phyloP scores from a whole-genome alignment of 2,329 filamentous ascomycete genomes.

The Talaromyces sp. region DNA sequence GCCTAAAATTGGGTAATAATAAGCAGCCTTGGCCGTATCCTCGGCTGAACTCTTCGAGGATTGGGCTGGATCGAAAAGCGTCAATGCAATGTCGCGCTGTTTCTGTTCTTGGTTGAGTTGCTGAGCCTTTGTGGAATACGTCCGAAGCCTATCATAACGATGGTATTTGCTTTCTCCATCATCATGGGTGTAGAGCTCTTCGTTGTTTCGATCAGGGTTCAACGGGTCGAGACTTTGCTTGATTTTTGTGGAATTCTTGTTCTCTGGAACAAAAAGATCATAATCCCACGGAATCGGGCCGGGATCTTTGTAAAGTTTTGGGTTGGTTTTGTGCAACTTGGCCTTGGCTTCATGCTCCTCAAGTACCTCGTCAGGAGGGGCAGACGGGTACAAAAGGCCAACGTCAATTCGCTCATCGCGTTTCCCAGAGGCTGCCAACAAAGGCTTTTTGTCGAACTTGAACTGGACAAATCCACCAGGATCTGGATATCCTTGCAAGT shows the following conservation, averaged over 20 bases:
- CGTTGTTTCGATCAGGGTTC: slow-evolving; percentile 51
- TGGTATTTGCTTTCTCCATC: slow-evolving; percentile 45
- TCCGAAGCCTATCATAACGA: slow-evolving; percentile 54
- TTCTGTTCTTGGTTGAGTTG: slow-evolving; percentile 47
- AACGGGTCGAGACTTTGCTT: slow-evolving; percentile 53
- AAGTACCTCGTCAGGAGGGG: slow-evolving; percentile 44
- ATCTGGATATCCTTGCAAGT: slow-evolving; percentile 57
- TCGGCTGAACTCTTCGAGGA: slow-evolving; percentile 16
- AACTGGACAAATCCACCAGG: slow-evolving; percentile 56
- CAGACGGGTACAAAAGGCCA: slow-evolving; percentile 51
- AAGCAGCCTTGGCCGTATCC: slow-evolving; percentile 50
- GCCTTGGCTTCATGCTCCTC: slow-evolving; percentile 46
- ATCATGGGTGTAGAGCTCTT: slow-evolving; percentile 45
- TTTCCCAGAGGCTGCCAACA: slow-evolving; percentile 41
- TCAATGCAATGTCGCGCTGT: slow-evolving; percentile 55
- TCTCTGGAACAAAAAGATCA: slow-evolving; percentile 55
- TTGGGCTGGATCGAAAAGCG: slow-evolving; percentile 50
- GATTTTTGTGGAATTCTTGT: slow-evolving; percentile 45
- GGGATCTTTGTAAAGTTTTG: slow-evolving; percentile 47
- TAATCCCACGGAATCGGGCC: slow-evolving; percentile 55
- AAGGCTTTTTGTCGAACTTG: slow-evolving; percentile 59
- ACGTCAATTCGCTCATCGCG: slow-evolving; percentile 59
- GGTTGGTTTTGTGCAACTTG: slow-evolving; percentile 46
- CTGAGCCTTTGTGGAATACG: slow-evolving; percentile 58
- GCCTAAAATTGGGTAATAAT: slow-evolving; percentile 58